Conservation (phyloP, 768 basidiomycete genomes). For the Cystobasidiopsis lactophilus region DNA sequence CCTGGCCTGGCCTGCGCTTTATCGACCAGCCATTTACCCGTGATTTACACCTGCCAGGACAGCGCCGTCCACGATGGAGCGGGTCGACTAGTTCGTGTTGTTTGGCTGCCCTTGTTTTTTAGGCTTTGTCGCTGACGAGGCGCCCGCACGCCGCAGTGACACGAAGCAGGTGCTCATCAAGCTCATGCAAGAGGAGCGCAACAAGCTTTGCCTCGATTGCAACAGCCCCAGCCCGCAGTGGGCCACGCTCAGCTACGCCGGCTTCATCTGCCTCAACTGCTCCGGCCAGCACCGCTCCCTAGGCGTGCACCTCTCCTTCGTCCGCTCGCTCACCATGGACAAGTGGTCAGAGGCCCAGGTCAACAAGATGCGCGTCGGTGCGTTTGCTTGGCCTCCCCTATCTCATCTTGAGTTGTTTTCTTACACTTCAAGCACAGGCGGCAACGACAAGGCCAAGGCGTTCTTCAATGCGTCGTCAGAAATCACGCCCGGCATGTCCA, state of each 20-base stretch:
- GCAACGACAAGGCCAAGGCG: slow-evolving; percentile 38
- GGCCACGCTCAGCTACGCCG: slow-evolving; percentile 26
- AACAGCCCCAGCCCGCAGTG: no score
- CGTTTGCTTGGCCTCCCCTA: background rate
- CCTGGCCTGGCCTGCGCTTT: no score
- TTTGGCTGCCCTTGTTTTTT: no score
- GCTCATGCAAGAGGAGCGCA: no score
- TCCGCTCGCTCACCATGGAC: slow-evolving; percentile 72
- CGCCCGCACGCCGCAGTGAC: no score
- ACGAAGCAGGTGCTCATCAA: no score
- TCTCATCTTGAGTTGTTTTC: background rate
- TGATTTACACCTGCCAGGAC: no score
- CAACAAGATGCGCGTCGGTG: slow-evolving; percentile 64
- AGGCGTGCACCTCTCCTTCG: slow-evolving; percentile 42
- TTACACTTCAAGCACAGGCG: background rate
- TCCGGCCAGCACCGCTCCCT: slow-evolving; percentile 55
- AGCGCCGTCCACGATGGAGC: no score
- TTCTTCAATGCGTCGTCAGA: slow-evolving; percentile 47
- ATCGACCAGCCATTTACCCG: no score
- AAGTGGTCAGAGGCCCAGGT: slow-evolving; percentile 20
- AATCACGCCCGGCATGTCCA: slow-evolving; percentile 38
- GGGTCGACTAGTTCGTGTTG: no score
- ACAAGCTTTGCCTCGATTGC: no score
- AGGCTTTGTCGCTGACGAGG: no score
- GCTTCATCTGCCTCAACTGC: slow-evolving; percentile 66